These are phyloP conservation scores for Parasarocladium wereldwijsianum DNA, from an alignment of 2,329 filamentous ascomycete genomes.

Conservation along the genomic window DNA sequence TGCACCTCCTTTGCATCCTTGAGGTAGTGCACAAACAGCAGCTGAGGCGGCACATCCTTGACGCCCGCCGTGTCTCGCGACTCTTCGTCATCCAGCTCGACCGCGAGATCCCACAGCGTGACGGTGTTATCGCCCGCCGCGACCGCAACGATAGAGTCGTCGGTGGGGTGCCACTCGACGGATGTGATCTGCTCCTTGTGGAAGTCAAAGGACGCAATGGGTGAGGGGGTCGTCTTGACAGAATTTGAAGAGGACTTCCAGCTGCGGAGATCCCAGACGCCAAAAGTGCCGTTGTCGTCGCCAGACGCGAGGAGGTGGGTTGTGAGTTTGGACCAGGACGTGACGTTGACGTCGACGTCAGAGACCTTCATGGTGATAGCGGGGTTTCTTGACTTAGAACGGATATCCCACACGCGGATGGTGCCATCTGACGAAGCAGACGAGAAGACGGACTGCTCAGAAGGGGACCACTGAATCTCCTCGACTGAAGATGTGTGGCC, in stretches of 20 bases:
- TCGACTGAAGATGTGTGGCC: constrained; percentile 80
- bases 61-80: constrained; percentile 77
- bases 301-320: constrained; percentile 82
- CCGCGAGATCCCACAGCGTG: constrained; percentile 90
- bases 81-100: constrained; percentile 95
- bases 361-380: constrained; percentile 78
- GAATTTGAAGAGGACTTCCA: constrained; percentile 48
- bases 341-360: constrained; percentile 81
- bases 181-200: constrained; percentile 95
- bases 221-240: constrained; percentile 46
- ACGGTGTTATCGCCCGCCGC: constrained; percentile 88
- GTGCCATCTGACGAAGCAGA: constrained; percentile 90
- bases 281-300: constrained; percentile 87
- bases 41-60: constrained; percentile 80
- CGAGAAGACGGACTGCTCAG: constrained; percentile 84
- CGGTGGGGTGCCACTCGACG: constrained; percentile 93
- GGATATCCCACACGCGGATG: constrained; percentile 88
- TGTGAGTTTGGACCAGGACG: constrained; percentile 86
- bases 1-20: constrained; percentile 90
- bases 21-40: constrained; percentile 94
- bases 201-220: constrained; percentile 88
- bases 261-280: constrained; percentile 87
- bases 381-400: constrained; percentile 78
- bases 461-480: constrained; percentile 93
- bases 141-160: constrained; percentile 89